These are phyloP conservation scores for Pleurotus giganteus DNA, from an alignment of 768 basidiomycete species.

Conservation along the genomic window DNA sequence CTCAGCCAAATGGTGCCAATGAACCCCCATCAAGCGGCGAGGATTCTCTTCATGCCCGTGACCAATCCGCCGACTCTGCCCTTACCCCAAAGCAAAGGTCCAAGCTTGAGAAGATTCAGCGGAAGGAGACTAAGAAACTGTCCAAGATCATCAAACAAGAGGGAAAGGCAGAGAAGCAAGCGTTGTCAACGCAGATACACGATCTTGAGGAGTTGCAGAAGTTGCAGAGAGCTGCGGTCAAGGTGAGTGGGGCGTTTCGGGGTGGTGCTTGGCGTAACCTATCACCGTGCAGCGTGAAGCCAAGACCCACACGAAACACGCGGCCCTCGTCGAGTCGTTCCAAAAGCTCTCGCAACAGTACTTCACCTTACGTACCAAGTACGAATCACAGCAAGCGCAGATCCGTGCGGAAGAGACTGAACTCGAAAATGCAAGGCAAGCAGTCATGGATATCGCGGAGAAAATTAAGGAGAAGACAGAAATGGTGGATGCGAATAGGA, in stretches of 20 bases:
- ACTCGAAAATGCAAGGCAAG: constrained; percentile 53
- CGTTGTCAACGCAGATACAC: constrained; percentile 56
- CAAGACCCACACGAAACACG: constrained; percentile 50
- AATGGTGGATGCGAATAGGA: constrained; percentile 67
- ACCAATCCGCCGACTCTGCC: constrained; percentile 1
- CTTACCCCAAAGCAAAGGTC: constrained; percentile 1
- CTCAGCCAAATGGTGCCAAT: not conserved
- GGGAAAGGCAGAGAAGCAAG: constrained; percentile 63
- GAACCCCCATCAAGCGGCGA: not conserved
- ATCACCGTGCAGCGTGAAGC: constrained; percentile 47
- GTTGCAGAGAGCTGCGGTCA: constrained; percentile 66
- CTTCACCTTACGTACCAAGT: constrained; percentile 59
- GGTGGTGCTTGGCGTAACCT: not conserved
- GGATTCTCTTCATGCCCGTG: not conserved
- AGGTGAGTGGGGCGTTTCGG: constrained; percentile 35
- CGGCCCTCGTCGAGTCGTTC: constrained; percentile 50
- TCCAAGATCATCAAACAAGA: constrained; percentile 72
- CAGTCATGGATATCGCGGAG: not conserved
- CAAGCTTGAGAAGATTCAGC: not conserved
- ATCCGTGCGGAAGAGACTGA: constrained; percentile 44
- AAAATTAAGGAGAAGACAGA: constrained; percentile 57
- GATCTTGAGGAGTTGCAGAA: constrained; percentile 68
- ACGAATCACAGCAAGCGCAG: constrained; percentile 49
- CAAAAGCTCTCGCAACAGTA: constrained; percentile 65
- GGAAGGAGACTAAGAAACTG: constrained; percentile 55